Conservation (phyloP, 768 basidiomycete genomes). For the Lentinula guzmanii region DNA sequence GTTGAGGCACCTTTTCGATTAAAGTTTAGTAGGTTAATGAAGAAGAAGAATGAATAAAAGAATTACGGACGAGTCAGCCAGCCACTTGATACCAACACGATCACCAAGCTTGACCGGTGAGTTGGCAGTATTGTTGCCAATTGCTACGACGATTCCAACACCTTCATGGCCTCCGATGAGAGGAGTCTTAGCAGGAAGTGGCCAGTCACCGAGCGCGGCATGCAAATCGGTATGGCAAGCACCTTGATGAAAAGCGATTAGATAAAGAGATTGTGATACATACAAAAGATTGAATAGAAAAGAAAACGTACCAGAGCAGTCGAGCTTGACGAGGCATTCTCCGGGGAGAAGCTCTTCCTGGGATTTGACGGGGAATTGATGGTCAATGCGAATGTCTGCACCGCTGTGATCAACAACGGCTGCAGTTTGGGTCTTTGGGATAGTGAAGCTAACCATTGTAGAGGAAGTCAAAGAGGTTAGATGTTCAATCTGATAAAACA, state of each 20-base stretch:
- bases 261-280: background rate
- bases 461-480: background rate
- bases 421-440: conserved; percentile 37
- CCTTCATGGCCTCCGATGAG: conserved; percentile 85
- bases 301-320: conserved; percentile 52
- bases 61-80: conserved; percentile 28
- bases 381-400: conserved; percentile 27
- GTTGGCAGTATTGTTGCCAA: conserved; percentile 54
- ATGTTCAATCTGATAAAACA: background rate
- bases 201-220: conserved; percentile 76
- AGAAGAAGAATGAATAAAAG: background rate
- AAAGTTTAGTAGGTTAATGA: background rate
- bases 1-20: conserved; percentile 39
- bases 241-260: conserved; percentile 23
- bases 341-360: conserved; percentile 54
- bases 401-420: conserved; percentile 35
- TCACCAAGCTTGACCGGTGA: conserved; percentile 71
- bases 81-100: conserved; percentile 81
- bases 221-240: conserved; percentile 81
- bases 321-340: conserved; percentile 72
- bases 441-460: conserved; percentile 10
- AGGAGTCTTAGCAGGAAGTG: conserved; percentile 53
- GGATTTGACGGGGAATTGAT: conserved; percentile 49
- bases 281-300: background rate
- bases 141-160: conserved; percentile 76